Base-by-base conservation (phyloP, 2,329 filamentous ascomycete species). In the Pseudodiploospora longispora region DNA sequence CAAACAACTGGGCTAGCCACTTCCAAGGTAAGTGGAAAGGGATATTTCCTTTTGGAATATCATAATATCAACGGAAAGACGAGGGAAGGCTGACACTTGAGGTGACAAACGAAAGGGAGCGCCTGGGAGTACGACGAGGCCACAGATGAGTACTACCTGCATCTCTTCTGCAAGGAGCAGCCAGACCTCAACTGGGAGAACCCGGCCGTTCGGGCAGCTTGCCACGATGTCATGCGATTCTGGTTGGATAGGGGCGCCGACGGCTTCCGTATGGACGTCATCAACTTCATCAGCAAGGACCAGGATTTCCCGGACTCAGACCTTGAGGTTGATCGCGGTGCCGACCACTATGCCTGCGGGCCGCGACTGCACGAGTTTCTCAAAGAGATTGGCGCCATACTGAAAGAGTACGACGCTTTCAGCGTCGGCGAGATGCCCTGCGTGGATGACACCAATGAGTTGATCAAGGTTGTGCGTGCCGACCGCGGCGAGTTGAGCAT, bases 131-230 rank as follows among this genome's bases (percentile, higher is more conserved):
- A 69, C 36, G 71, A 75, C 47, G 69, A 72, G 52, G 48, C 59
- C 9, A 74, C 71, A 1, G 60, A 63, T 8, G 69, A 75, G 50
- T 75, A 74, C 55, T 77, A 86, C 56, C 76, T 88, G 1, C 77
- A 80, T 49, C 72, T 89, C 30, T 90, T 86, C 61, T 76, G 77
- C 36, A 74, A 72, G 4, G 77, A 83, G 51, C 85, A 88, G 57
- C 85, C 85, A 0, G 85, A 89, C 51, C 73, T 90, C 35, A 89
- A 89, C 64, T 89, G 84, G 84, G 82, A 87, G 57, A 82, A 83
- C 53, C 70, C 72, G 0, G 72, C 73, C 1, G 79, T 85, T 3
- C 74, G 83, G 31, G 64, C 74, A 44, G 82, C 80, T 2, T 80
- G 86, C 2, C 82, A 87, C 58, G 70, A 81, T 35, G 73, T 81